These are phyloP conservation scores for Cryptosporidium meleagridis DNA, from an alignment of 169 alveolate genomes.

Conservation along the genomic window DNA sequence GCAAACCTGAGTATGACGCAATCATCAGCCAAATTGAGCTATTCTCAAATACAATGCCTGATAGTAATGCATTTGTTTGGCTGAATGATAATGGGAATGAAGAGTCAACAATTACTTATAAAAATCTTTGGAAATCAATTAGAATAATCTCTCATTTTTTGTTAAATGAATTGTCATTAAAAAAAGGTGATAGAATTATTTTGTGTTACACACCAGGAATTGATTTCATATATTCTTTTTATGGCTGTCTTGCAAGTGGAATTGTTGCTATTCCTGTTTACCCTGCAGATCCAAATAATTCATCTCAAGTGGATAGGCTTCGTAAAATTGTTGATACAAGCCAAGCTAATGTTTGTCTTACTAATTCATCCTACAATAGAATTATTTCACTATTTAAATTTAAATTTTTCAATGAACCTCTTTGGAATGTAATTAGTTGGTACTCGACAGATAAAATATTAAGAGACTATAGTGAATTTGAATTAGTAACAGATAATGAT, in stretches of 20 bases:
- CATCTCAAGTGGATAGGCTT: conserved; percentile 55
- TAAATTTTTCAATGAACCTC: conserved; percentile 66
- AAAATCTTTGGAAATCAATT: conserved; percentile 26
- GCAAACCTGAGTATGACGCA: conserved; percentile 3
- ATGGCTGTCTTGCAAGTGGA: conserved; percentile 75
- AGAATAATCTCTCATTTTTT: conserved; percentile 45
- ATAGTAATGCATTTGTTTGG: conserved; percentile 62
- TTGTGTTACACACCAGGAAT: conserved; percentile 81
- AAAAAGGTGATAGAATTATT: conserved; percentile 55
- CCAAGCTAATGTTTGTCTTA: conserved; percentile 43
- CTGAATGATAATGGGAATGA: conserved; percentile 68
- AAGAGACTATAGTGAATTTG: conserved; percentile 6
- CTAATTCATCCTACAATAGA: conserved; percentile 49
- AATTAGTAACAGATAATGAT: neutral
- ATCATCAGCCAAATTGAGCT: conserved; percentile 60
- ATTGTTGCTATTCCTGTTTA: conserved; percentile 77
- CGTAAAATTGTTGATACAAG: conserved; percentile 67
- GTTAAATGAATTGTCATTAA: conserved; percentile 19
- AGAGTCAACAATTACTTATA: conserved; percentile 47
- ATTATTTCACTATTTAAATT: conserved; percentile 53
- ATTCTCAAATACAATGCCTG: conserved; percentile 14
- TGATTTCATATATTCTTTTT: conserved; percentile 74
- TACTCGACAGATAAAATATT: conserved; percentile 61
- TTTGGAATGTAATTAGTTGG: conserved; percentile 59
- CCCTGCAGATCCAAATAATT: conserved; percentile 76